Evolutionary conservation across 139 green algal species (phyloP).

Genomic region (Pleodorina starrii): DNA sequence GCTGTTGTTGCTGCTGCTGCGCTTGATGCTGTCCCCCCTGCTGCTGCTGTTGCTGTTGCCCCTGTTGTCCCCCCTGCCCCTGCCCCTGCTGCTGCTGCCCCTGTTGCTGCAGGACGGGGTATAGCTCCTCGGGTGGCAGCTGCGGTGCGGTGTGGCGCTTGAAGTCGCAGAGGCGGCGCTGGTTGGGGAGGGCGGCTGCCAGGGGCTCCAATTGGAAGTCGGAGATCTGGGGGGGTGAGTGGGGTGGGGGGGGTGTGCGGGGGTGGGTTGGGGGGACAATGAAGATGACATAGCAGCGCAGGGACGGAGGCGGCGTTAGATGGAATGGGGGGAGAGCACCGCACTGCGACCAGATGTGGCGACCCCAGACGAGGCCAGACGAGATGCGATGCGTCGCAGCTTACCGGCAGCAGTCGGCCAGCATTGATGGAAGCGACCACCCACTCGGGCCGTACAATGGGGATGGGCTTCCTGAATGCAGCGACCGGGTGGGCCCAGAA

Average conservation of each 20-base stretch:
- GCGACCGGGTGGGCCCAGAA: not conserved
- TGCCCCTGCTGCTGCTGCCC: constrained; percentile 19
- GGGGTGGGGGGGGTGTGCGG: constrained; percentile 22
- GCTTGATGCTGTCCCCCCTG: not conserved
- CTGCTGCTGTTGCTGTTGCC: constrained; percentile 17
- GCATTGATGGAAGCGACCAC: constrained; percentile 79
- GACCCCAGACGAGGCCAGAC: no score
- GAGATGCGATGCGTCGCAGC: no score
- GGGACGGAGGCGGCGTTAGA: no score
- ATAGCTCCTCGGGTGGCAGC: constrained; percentile 55
- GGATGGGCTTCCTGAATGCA: constrained; percentile 74
- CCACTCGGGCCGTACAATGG: constrained; percentile 87
- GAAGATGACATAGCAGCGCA: no score
- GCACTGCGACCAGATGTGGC: no score
- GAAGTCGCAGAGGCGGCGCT: constrained; percentile 53
- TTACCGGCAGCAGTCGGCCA: constrained; percentile 74
- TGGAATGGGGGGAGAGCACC: no score
- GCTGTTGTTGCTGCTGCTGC: constrained; percentile 11
- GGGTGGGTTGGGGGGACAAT: not conserved
- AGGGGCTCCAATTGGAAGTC: constrained; percentile 57
- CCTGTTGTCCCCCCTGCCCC: not conserved
- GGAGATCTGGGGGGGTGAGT: constrained; percentile 40
- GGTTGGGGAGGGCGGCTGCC: not conserved
- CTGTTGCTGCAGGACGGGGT: constrained; percentile 51
- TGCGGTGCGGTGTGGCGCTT: constrained; percentile 8